These are phyloP conservation scores for Stereum hirsutum DNA, from an alignment of 1,284 basidiomycete species.

Conservation along the genomic window DNA sequence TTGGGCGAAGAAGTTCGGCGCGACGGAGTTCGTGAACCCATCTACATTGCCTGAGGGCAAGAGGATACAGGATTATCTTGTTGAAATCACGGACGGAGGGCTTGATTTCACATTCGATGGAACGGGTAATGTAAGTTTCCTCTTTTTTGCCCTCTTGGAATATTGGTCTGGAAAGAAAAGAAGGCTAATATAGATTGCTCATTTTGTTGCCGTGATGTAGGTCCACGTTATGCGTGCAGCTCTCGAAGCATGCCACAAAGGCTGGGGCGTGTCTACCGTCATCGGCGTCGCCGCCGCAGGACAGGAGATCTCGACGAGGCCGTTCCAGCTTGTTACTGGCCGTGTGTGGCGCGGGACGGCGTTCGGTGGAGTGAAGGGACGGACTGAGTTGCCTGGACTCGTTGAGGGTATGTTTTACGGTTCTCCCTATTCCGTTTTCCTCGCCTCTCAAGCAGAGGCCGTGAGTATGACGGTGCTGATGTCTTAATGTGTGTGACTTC, in stretches of 20 bases:
- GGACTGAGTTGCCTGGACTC: conserved; percentile 87
- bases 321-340: conserved; percentile 88
- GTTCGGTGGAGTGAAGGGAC: conserved; percentile 97
- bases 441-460: not conserved
- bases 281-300: conserved; percentile 97
- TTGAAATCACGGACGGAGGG: conserved; percentile 94
- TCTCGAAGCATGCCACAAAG: conserved; percentile 96
- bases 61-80: conserved; percentile 82
- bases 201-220: conserved; percentile 23
- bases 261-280: conserved; percentile 95
- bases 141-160: not conserved
- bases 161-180: too few relatives aligned
- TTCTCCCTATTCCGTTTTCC: not conserved
- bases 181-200: not conserved
- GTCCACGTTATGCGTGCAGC: conserved; percentile 93
- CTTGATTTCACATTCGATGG: conserved; percentile 97
- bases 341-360: conserved; percentile 94
- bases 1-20: conserved; percentile 93
- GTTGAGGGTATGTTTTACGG: conserved; percentile 68
- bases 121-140: conserved; percentile 76
- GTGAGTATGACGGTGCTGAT: too few relatives aligned
- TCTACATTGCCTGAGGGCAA: conserved; percentile 65
- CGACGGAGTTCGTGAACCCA: conserved; percentile 95
- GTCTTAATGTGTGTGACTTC: not conserved
- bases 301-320: conserved; percentile 93